Evolutionary conservation across 768 basidiomycete genomes (phyloP).

Genomic region (Lactarius hatsudake): DNA sequence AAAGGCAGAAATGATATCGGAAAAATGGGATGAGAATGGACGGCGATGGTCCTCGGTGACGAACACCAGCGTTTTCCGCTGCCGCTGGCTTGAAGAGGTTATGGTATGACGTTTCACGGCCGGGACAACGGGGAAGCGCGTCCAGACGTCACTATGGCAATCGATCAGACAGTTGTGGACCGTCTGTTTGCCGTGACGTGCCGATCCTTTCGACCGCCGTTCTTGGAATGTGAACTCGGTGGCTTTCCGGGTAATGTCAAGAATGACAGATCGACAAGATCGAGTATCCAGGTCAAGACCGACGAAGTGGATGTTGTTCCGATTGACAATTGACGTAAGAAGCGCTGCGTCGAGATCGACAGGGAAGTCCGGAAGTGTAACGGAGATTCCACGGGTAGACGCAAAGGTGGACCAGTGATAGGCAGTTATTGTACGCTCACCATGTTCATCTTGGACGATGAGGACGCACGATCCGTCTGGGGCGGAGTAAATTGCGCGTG

Average conservation of each 20-base stretch:
- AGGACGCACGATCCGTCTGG: constrained; percentile 58
- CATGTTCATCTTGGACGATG: constrained; percentile 30
- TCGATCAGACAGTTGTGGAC: constrained; percentile 39
- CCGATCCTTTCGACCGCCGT: constrained; percentile 34
- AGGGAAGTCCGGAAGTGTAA: constrained; percentile 35
- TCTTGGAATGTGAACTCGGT: constrained; percentile 58
- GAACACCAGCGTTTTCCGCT: constrained; percentile 41
- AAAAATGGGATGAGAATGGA: constrained; percentile 44
- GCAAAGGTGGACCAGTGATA: constrained; percentile 62
- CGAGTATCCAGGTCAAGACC: constrained; percentile 37
- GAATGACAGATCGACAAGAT: constrained; percentile 42
- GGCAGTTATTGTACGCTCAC: constrained; percentile 32
- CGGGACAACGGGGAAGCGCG: constrained; percentile 19
- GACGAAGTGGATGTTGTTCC: constrained; percentile 44
- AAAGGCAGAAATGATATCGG: constrained; percentile 44
- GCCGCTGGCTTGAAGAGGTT: constrained; percentile 31
- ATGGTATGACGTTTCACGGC: constrained; percentile 16
- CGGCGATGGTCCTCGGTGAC: constrained; percentile 40
- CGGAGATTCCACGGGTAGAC: constrained; percentile 42
- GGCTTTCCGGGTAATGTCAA: constrained; percentile 53
- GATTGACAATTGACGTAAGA: constrained; percentile 47
- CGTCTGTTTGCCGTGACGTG: constrained; percentile 29
- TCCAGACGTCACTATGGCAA: constrained; percentile 20
- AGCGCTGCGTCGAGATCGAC: constrained; percentile 28
- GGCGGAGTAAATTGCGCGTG: constrained; percentile 42